Base-by-base conservation (phyloP, 1,284 basidiomycete species). In the Moesziomyces antarcticus region DNA sequence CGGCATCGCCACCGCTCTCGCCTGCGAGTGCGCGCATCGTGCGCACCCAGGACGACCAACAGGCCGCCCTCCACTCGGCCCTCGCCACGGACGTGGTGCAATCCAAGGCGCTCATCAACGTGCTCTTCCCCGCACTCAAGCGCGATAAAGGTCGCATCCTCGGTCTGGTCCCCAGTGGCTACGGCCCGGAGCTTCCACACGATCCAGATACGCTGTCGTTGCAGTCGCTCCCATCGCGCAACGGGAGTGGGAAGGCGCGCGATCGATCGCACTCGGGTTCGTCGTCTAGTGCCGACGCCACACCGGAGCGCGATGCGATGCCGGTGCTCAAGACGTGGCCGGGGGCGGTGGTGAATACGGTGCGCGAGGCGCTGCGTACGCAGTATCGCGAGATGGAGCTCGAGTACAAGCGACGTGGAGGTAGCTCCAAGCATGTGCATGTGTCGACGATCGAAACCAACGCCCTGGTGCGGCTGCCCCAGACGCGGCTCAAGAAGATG, bases 71-170 rank as follows among this genome's bases (percentile, higher is more conserved):
- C 9, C 56, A 61, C 52, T 61, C 61, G n/a, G 69, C 74, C 2
- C 55, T 78, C 30, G 55, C 56, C 16, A 73, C 73, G 3, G 76
- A 78, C 41, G 61, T 78, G 3, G 68, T 67, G 3, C 70, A 78
- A 24, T 53, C 59, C 14, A 57, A 62, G 27, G 73, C 66, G 2
- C 40, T 78, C 41, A 54, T 78, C 53, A 68, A 73, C 25, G 69
- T 65, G 3, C 65, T 78, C n/a, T 68, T 73, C 37, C 76, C 76
- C 0, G 68, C 67, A 3, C 41, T 78, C 8, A 73, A 65, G 46
- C 50, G 70, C 6, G 76, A 73, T 37, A 58, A 58, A 25, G 76
- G 76, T 3, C 56, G 76, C 5, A 55, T 78, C 10, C 3, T 78
- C 2, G 76, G 60, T 20, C 25, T 76, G 1, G 58, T 78, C 3